Percentiles rank a stretch among this genome's conserved stretches.
phyloP scores from a whole-genome alignment of 495 filamentous ascomycete species.

The Endocarpon pusillum region DNA sequence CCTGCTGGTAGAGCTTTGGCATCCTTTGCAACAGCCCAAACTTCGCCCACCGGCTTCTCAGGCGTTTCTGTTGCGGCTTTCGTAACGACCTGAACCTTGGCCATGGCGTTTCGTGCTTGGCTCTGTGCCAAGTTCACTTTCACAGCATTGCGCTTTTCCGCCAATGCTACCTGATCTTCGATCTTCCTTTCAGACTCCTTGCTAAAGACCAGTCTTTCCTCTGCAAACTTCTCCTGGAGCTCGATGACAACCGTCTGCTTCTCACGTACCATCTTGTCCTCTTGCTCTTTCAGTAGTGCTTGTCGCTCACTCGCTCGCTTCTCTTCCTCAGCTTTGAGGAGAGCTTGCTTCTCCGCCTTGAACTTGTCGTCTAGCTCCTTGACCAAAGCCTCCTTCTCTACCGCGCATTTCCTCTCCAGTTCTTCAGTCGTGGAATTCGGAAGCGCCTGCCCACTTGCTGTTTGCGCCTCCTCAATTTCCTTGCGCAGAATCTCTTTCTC shows the following conservation, averaged over 20 bases:
- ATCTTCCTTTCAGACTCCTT: conserved; percentile 23
- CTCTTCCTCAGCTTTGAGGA: conserved; percentile 26
- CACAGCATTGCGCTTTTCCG: conserved; percentile 44
- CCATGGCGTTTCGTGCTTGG: conserved; percentile 40
- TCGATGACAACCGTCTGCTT: conserved; percentile 37
- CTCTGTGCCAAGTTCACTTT: conserved; percentile 71
- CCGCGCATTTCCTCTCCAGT: conserved; percentile 21
- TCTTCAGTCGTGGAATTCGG: conserved; percentile 17
- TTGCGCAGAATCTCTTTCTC: conserved; percentile 41
- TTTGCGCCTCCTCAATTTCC: conserved; percentile 22
- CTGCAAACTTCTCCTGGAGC: conserved; percentile 10
- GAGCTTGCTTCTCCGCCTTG: conserved; percentile 32
- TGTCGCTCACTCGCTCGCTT: conserved; percentile 39
- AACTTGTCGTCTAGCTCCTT: conserved; percentile 28
- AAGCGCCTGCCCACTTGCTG: conserved; percentile 7
- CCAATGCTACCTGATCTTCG: conserved; percentile 26
- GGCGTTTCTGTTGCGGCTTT: conserved; percentile 72
- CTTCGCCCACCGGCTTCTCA: conserved; percentile 59
- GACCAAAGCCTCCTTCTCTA: conserved; percentile 46
- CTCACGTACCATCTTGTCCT: conserved; percentile 22
- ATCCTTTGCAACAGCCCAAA: conserved; percentile 63
- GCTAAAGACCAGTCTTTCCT: neutral
- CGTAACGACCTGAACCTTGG: conserved; percentile 62
- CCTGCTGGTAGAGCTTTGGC: conserved; percentile 40
- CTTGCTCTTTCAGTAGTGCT: conserved; percentile 43